Evolutionary conservation across 2,329 filamentous ascomycete species (phyloP).

Genomic region (Periconia sp.): DNA sequence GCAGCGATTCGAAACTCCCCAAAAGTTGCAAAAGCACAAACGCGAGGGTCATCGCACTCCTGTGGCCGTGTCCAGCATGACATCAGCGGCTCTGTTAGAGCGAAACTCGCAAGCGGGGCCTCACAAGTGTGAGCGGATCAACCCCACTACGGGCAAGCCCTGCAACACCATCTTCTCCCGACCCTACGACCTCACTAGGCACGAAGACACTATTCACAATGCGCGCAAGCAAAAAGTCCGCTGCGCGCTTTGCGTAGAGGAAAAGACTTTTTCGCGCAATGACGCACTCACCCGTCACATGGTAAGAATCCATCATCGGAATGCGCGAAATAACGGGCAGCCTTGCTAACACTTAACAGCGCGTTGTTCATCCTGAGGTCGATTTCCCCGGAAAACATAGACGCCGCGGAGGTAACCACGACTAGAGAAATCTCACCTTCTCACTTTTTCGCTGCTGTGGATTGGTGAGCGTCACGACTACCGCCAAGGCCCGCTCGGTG

Average conservation of each 20-base stretch:
- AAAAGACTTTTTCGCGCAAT: slow-evolving; percentile 95
- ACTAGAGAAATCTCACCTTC: no score
- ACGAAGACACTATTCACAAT: slow-evolving; percentile 98
- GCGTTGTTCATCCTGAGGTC: slow-evolving; percentile 89
- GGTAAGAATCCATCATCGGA: slow-evolving; percentile 40
- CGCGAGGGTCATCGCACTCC: slow-evolving; percentile 79
- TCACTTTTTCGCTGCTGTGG: no score
- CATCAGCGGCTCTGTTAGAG: slow-evolving; percentile 61
- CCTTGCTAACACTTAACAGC: slow-evolving; percentile 43
- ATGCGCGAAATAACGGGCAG: slow-evolving; percentile 13
- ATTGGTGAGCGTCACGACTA: no score
- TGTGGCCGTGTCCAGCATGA: slow-evolving; percentile 49
- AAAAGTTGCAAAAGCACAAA: slow-evolving; percentile 92
- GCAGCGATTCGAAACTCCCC: slow-evolving; percentile 84
- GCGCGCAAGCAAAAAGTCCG: slow-evolving; percentile 91
- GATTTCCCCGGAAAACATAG: slow-evolving; percentile 75
- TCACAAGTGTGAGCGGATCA: slow-evolving; percentile 90
- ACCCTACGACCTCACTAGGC: slow-evolving; percentile 93
- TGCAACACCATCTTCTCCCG: slow-evolving; percentile 94
- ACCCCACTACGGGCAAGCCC: slow-evolving; percentile 91
- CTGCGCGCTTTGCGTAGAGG: slow-evolving; percentile 90
- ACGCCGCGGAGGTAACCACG: slow-evolving; percentile 47
- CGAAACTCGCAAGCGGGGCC: slow-evolving; percentile 91
- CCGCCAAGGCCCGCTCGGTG: no score
- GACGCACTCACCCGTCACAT: slow-evolving; percentile 95